Conservation (phyloP, 2,329 filamentous ascomycete species). For the Aureobasidium pullulans region DNA sequence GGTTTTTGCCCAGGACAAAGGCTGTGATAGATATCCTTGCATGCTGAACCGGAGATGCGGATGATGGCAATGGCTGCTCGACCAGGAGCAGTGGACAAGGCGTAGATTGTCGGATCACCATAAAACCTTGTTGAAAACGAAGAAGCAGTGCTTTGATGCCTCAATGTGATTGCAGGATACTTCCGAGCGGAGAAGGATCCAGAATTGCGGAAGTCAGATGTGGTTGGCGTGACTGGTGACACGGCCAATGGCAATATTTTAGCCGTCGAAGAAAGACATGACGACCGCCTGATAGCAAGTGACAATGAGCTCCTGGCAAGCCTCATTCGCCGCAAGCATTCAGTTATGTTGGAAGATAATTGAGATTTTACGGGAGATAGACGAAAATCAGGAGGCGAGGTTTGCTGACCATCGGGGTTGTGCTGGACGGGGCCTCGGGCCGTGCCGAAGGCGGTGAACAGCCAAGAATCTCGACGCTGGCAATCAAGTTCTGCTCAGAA, state of each 20-base stretch:
- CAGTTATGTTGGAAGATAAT: background rate
- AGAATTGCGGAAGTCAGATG: background rate
- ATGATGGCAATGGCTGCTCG: constrained; percentile 87
- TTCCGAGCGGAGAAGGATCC: background rate
- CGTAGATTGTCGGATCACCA: constrained; percentile 65
- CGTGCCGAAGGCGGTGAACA: constrained; percentile 6
- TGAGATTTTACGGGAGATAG: background rate
- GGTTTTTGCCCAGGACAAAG: constrained; percentile 50
- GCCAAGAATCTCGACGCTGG: background rate
- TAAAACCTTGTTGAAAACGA: background rate
- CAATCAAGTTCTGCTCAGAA: constrained; percentile 11
- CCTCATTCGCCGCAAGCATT: constrained; percentile 7
- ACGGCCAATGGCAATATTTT: background rate
- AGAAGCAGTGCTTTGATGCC: background rate
- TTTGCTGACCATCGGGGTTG: constrained; percentile 5
- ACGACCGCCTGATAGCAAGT: background rate
- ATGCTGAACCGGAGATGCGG: constrained; percentile 74
- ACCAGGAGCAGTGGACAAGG: constrained; percentile 78
- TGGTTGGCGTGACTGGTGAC: background rate
- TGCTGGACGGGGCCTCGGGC: background rate
- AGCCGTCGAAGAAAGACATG: background rate
- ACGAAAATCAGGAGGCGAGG: background rate
- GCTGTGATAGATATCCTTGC: constrained; percentile 56
- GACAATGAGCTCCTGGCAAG: constrained; percentile 8
- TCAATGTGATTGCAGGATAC: background rate